phyloP scores from a whole-genome alignment of 2,329 filamentous ascomycete genomes.

The Escovopsis weberi region DNA sequence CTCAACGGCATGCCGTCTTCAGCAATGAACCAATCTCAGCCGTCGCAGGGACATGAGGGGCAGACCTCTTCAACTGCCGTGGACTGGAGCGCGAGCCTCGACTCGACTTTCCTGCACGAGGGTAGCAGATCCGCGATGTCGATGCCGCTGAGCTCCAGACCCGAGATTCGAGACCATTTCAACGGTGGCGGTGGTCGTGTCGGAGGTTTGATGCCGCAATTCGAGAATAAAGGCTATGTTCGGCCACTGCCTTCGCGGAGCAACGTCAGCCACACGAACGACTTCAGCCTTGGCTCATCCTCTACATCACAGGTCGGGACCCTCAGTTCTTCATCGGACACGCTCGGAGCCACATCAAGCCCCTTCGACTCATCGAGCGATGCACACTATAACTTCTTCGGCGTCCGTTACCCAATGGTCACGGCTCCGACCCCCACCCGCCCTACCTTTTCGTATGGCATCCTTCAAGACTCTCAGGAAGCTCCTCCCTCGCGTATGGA shows the following conservation, averaged over 20 bases:
- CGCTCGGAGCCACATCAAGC: slow-evolving; percentile 16
- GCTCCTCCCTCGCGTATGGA: slow-evolving; percentile 15
- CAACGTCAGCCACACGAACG: slow-evolving; percentile 14
- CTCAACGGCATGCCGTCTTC: slow-evolving; percentile 10
- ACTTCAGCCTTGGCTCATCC: slow-evolving; percentile 12
- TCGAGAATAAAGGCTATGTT: slow-evolving; percentile 24
- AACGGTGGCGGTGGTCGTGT: slow-evolving; percentile 14
- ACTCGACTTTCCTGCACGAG: slow-evolving; percentile 15
- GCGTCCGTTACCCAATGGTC: slow-evolving; percentile 14
- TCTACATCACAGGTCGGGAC: slow-evolving; percentile 19
- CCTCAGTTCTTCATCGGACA: slow-evolving; percentile 12
- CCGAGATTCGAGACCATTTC: slow-evolving; percentile 12
- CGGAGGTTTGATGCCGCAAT: slow-evolving; percentile 25
- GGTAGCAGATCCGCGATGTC: slow-evolving; percentile 5
- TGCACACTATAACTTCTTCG: slow-evolving; percentile 18
- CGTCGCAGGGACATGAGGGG: slow-evolving; percentile 13
- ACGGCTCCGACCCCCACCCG: slow-evolving; percentile 20
- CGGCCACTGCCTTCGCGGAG: slow-evolving; percentile 23
- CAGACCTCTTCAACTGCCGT: slow-evolving; percentile 16
- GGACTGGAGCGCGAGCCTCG: slow-evolving; percentile 23
- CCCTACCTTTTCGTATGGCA: slow-evolving; percentile 15
- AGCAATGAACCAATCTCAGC: slow-evolving; percentile 10
- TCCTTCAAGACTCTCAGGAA: slow-evolving; percentile 17
- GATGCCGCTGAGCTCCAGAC: slow-evolving; percentile 13
- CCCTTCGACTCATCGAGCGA: slow-evolving; percentile 18